Evolutionary conservation across 371 early-diverging fungal species (phyloP).

Genomic region (Mucor lusitanicus): DNA sequence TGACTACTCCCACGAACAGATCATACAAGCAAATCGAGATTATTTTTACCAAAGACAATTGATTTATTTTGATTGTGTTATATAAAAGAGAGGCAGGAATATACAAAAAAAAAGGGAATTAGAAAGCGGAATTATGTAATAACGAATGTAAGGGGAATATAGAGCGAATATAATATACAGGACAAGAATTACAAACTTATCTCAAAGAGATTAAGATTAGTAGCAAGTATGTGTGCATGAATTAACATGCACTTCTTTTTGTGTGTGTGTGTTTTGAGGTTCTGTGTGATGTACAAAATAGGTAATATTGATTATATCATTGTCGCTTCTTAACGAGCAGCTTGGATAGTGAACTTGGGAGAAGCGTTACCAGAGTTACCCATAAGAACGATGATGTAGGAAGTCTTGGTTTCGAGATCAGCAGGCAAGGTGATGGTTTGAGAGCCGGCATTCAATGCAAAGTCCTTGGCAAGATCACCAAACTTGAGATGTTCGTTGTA

Average conservation of each 20-base stretch:
- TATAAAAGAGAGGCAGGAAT: background rate
- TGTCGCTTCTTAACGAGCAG: conserved; percentile 1
- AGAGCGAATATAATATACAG: background rate
- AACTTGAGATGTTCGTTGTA: conserved; percentile 35
- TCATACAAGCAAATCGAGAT: background rate
- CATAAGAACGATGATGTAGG: conserved; percentile 48
- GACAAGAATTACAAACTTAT: background rate
- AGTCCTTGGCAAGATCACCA: conserved; percentile 35
- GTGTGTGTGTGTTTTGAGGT: background rate
- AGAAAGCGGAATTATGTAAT: background rate
- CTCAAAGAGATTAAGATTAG: background rate
- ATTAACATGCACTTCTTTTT: background rate
- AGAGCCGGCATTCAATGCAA: conserved; percentile 34
- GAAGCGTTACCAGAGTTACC: conserved; percentile 54
- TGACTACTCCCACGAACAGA: background rate
- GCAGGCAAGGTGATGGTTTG: conserved; percentile 34
- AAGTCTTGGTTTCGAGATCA: conserved; percentile 27
- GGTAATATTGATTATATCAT: conserved; percentile 1
- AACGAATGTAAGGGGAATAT: background rate
- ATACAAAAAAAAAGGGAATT: conserved; percentile 2
- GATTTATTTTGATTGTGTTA: background rate
- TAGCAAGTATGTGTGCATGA: background rate
- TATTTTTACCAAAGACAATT: background rate
- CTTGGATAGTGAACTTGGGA: conserved; percentile 35
- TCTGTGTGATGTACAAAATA: conserved; percentile 14